Conservation (phyloP, 2,329 filamentous ascomycete genomes). For the Aspergillus persii region DNA sequence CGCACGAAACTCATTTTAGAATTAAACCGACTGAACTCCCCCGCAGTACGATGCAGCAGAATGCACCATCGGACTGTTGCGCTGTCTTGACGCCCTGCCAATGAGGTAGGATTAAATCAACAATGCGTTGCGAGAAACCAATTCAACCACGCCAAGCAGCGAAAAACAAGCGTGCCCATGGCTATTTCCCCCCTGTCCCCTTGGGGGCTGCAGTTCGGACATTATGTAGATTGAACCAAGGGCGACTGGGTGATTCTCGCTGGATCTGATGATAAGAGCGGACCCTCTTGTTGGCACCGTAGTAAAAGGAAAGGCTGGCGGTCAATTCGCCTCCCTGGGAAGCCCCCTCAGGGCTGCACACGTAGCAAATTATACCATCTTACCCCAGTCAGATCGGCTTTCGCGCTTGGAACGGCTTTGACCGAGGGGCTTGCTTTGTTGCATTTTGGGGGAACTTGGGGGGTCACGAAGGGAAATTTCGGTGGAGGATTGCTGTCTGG, state of each 20-base stretch:
- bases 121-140: neutral
- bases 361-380: conserved; percentile 28
- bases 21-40: neutral
- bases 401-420: conserved; percentile 16
- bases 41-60: neutral
- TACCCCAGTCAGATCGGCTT: conserved; percentile 22
- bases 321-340: conserved; percentile 11
- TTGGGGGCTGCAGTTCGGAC: neutral
- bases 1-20: neutral
- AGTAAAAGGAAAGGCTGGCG: conserved; percentile 10
- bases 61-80: neutral
- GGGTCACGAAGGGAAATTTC: neutral
- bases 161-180: neutral
- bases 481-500: neutral
- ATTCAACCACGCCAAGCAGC: neutral
- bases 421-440: conserved; percentile 3
- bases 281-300: conserved; percentile 10
- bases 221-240: neutral
- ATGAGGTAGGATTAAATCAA: neutral
- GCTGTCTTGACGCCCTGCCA: neutral
- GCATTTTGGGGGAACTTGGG: neutral
- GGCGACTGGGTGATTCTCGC: neutral
- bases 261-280: neutral
- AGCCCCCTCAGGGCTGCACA: conserved; percentile 34
- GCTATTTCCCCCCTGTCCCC: neutral